A percentile compares a stretch with the other conserved stretches of the same genome.
These are phyloP conservation scores for Sarcodon aspratus DNA, from an alignment of 768 basidiomycete species.

Conservation along the genomic window DNA sequence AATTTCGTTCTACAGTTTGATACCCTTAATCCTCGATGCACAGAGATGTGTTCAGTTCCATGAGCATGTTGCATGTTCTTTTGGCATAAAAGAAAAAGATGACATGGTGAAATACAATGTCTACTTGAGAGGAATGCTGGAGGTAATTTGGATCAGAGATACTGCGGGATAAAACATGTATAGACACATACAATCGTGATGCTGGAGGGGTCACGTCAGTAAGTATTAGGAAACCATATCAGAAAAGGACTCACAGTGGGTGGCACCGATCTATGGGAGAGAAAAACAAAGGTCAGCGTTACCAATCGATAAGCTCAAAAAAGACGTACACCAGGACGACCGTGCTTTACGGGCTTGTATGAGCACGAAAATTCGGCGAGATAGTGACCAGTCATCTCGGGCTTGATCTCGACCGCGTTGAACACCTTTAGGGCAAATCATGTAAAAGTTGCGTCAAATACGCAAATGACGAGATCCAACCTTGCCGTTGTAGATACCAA, in stretches of 20 bases:
- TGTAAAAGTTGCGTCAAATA: background rate
- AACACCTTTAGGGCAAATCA: constrained; percentile 37
- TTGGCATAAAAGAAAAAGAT: constrained; percentile 14
- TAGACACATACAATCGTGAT: constrained; percentile 56
- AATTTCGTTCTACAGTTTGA: too few relatives aligned
- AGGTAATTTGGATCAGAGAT: constrained; percentile 8
- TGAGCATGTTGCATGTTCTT: background rate
- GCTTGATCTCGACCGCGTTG: constrained; percentile 98
- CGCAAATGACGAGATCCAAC: constrained; percentile 24
- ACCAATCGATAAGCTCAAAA: background rate
- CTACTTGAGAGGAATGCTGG: constrained; percentile 94
- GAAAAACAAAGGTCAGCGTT: constrained; percentile 5
- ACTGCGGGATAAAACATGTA: background rate
- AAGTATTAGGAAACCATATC: constrained; percentile 2
- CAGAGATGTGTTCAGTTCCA: background rate
- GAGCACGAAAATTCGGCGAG: constrained; percentile 96
- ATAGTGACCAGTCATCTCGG: constrained; percentile 99
- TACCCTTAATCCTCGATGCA: background rate
- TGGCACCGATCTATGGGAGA: constrained; percentile 65
- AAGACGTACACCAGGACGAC: constrained; percentile 89
- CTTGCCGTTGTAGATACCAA: constrained; percentile 99
- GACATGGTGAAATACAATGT: constrained; percentile 12
- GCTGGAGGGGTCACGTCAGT: constrained; percentile 25
- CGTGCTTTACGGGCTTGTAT: constrained; percentile 98
- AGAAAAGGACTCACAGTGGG: constrained; percentile 55